Evolutionary conservation across 2,329 filamentous ascomycete genomes (phyloP).

Genomic region (Microcyclosporella mali): DNA sequence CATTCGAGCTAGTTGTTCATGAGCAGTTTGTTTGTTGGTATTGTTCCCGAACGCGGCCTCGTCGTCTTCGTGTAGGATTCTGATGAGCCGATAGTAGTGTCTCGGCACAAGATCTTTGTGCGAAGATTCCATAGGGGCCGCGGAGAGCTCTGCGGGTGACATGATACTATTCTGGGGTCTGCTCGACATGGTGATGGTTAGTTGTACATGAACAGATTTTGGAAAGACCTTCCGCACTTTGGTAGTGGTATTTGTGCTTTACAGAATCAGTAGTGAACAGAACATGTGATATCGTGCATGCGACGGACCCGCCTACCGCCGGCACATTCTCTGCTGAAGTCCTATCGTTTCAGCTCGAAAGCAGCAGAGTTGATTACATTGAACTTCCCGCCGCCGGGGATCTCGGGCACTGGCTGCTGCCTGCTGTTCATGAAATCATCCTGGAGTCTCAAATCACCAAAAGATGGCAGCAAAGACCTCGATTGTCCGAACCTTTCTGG

Average conservation of each 20-base stretch:
- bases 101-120: slow-evolving; percentile 14
- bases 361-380: slow-evolving; percentile 3
- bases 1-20: slow-evolving; percentile 16
- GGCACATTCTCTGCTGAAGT: too few relatives aligned
- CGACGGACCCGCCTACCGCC: too few relatives aligned
- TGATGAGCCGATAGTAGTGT: slow-evolving; percentile 8
- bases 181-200: too few relatives aligned
- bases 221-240: too few relatives aligned
- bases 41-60: slow-evolving; percentile 6
- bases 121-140: slow-evolving; percentile 9
- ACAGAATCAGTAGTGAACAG: too few relatives aligned
- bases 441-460: background rate
- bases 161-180: too few relatives aligned
- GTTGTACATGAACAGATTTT: too few relatives aligned
- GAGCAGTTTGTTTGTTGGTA: slow-evolving; percentile 12
- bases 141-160: too few relatives aligned
- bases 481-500: background rate
- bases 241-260: too few relatives aligned
- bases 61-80: slow-evolving; percentile 7
- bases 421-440: background rate
- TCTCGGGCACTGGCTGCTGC: background rate
- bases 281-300: too few relatives aligned
- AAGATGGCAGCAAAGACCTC: background rate
- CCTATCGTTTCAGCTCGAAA: slow-evolving; percentile 2
- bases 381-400: background rate